Evolutionary conservation across 805 yeast genomes (phyloP).

Genomic region (Candida mattraensis): DNA sequence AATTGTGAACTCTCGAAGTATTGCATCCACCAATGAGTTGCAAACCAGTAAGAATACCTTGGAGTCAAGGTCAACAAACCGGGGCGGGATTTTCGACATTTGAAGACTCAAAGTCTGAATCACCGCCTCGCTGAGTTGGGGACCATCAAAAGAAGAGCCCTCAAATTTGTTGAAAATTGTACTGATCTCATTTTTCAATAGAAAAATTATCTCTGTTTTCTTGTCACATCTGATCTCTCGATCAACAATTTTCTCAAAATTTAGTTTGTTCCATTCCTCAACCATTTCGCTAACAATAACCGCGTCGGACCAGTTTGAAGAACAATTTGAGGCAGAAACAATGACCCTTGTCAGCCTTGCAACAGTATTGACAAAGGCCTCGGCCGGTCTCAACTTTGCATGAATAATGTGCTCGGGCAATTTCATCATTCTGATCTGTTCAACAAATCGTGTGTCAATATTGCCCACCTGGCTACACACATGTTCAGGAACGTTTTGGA

Average conservation of each 20-base stretch:
- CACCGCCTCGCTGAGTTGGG: slow-evolving; percentile 14
- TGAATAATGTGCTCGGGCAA: slow-evolving; percentile 51
- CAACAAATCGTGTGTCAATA: slow-evolving; percentile 50
- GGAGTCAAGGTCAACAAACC: slow-evolving; percentile 53
- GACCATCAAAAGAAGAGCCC: not conserved
- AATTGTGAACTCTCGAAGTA: slow-evolving; percentile 61
- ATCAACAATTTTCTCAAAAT: slow-evolving; percentile 16
- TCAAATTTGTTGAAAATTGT: slow-evolving; percentile 5
- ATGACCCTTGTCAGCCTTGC: slow-evolving; percentile 24
- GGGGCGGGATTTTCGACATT: slow-evolving; percentile 24
- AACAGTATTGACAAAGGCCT: slow-evolving; percentile 20
- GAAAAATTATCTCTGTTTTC: slow-evolving; percentile 26
- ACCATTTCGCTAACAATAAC: slow-evolving; percentile 10
- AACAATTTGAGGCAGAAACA: slow-evolving; percentile 31
- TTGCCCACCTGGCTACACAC: slow-evolving; percentile 55
- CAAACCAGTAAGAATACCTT: slow-evolving; percentile 53
- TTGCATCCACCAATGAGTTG: slow-evolving; percentile 54
- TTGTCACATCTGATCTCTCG: slow-evolving; percentile 19
- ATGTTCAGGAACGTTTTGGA: slow-evolving; percentile 57
- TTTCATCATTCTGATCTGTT: slow-evolving; percentile 41
- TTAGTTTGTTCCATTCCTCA: slow-evolving; percentile 44
- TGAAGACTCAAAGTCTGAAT: slow-evolving; percentile 15
- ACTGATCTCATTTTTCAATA: slow-evolving; percentile 39
- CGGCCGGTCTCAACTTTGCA: slow-evolving; percentile 54
- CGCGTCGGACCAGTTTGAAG: slow-evolving; percentile 52